phyloP scores from a whole-genome alignment of 2,329 filamentous ascomycete species.

The Rhynchosporium secalis region DNA sequence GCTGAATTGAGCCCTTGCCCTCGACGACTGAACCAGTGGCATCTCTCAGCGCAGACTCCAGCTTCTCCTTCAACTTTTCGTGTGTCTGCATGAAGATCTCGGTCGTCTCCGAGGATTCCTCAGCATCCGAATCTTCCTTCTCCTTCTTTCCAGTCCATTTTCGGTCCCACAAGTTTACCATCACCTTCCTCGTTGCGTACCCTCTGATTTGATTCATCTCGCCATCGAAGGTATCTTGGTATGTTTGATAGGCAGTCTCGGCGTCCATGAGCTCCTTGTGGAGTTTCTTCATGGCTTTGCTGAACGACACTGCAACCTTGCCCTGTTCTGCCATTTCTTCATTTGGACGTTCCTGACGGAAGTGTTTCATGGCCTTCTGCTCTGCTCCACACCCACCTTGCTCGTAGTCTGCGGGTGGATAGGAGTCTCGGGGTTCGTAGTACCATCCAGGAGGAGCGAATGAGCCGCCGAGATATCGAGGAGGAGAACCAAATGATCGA shows the following conservation, averaged over 20 bases:
- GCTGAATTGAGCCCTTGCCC: background rate
- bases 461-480: background rate
- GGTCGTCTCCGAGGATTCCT: background rate
- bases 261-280: background rate
- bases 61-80: background rate
- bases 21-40: background rate
- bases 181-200: background rate
- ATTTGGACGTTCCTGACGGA: too few relatives aligned
- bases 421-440: background rate
- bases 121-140: background rate
- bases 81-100: background rate
- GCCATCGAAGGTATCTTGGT: background rate
- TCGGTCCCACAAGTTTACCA: background rate
- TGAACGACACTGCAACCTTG: background rate
- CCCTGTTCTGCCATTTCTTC: background rate
- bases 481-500: background rate
- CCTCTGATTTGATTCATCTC: background rate
- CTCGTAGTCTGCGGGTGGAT: background rate
- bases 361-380: background rate
- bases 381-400: background rate
- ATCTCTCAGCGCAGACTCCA: background rate
- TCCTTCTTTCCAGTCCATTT: background rate
- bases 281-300: conserved; percentile 6
- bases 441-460: too few relatives aligned
- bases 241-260: background rate